A percentile compares a stretch with the other conserved stretches of the same genome.
These are phyloP conservation scores for Aspergillus sclerotioniger DNA, from an alignment of 495 filamentous ascomycete species.

Conservation along the genomic window DNA sequence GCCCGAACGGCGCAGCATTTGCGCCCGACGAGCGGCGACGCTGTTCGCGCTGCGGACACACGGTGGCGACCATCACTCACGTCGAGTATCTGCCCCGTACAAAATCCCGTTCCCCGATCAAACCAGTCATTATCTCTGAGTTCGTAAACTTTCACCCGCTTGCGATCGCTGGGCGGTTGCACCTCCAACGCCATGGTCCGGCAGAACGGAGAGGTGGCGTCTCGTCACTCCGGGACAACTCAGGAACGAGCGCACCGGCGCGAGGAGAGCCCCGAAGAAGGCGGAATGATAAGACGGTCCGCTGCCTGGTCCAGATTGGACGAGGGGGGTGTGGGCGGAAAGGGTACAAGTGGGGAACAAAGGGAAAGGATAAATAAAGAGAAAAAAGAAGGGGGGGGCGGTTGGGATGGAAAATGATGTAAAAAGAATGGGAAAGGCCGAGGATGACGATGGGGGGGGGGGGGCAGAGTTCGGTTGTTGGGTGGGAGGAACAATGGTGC, in stretches of 20 bases:
- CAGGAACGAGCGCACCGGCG: conserved; percentile 39
- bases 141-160: conserved; percentile 99
- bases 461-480: not conserved
- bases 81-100: conserved; percentile 70
- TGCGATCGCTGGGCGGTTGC: conserved; percentile 80
- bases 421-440: conserved; percentile 4
- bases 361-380: not conserved
- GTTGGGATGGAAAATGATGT: conserved; percentile 1
- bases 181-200: conserved; percentile 81
- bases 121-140: conserved; percentile 98
- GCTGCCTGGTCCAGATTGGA: conserved; percentile 13
- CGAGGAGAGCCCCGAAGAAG: conserved; percentile 31
- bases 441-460: not conserved
- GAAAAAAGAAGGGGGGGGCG: not conserved
- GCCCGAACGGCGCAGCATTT: conserved; percentile 15
- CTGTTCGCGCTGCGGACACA: conserved; percentile 13
- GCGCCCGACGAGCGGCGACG: conserved; percentile 19
- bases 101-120: conserved; percentile 95
- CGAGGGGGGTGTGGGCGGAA: conserved; percentile 10
- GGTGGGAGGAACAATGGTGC: not conserved
- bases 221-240: conserved; percentile 46
- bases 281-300: conserved; percentile 19
- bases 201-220: conserved; percentile 33
- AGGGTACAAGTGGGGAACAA: conserved; percentile 8
- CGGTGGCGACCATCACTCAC: conserved; percentile 53